Conservation (phyloP, 1,284 basidiomycete genomes). For the Pseudozyma tsukubaensis region DNA sequence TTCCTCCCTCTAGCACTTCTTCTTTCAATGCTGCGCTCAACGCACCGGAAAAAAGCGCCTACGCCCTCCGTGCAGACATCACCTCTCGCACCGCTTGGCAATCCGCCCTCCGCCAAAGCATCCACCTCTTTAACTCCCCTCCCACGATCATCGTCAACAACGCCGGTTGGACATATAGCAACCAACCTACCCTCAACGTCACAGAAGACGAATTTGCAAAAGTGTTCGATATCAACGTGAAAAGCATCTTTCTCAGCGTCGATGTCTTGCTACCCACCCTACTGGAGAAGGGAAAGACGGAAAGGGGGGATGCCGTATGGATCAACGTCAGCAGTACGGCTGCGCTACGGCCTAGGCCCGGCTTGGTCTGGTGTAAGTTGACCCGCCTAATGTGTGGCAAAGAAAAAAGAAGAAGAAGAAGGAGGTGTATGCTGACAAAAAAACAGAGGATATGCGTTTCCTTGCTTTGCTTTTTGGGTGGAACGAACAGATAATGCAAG, state of each 20-base stretch:
- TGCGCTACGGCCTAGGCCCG: slow-evolving; percentile 39
- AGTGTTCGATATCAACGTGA: slow-evolving; percentile 45
- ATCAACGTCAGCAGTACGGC: slow-evolving; percentile 38
- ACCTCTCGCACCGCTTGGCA: slow-evolving; percentile 17
- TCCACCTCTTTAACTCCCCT: background rate
- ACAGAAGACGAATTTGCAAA: slow-evolving; percentile 38
- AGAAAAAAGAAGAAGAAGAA: background rate
- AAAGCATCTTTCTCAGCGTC: slow-evolving; percentile 28
- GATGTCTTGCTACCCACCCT: slow-evolving; percentile 30
- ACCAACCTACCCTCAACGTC: slow-evolving; percentile 37
- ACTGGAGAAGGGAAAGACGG: slow-evolving; percentile 1
- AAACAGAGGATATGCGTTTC: background rate
- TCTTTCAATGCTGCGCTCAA: background rate
- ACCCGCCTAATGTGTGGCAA: background rate
- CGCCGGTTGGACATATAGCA: slow-evolving; percentile 51
- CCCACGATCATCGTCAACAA: slow-evolving; percentile 45
- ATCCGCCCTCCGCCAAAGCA: background rate
- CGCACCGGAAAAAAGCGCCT: background rate
- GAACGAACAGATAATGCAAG: slow-evolving; percentile 29
- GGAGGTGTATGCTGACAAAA: background rate
- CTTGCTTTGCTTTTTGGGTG: background rate
- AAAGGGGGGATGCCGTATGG: slow-evolving; percentile 19
- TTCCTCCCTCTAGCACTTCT: background rate
- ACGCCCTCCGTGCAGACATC: slow-evolving; percentile 31
- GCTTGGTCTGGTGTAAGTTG: slow-evolving; percentile 48